Conservation (phyloP, 306 rosid genomes). For the Fagus sylvatica region DNA sequence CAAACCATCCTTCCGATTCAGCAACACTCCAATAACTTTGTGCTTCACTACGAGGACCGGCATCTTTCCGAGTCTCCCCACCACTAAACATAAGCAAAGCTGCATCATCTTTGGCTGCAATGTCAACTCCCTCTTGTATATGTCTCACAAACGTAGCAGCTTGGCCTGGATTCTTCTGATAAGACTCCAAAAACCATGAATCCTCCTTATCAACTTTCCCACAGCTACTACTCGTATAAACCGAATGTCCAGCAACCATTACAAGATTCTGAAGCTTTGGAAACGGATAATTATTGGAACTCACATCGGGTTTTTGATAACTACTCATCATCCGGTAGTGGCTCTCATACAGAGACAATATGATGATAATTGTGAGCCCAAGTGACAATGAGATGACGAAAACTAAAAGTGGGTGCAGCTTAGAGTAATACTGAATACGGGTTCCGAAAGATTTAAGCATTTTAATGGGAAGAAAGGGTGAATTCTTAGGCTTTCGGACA, state of each 20-base stretch:
- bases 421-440: constrained; percentile 56
- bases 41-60: constrained; percentile 95
- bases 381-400: constrained; percentile 48
- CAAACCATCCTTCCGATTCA: constrained; percentile 82
- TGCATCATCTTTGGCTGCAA: constrained; percentile 52
- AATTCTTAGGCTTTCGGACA: constrained; percentile 51
- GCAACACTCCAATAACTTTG: constrained; percentile 98
- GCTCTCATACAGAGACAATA: constrained; percentile 52
- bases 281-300: constrained; percentile 51
- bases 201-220: constrained; percentile 81
- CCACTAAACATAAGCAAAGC: constrained; percentile 89
- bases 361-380: constrained; percentile 47
- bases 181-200: constrained; percentile 91
- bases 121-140: constrained; percentile 60
- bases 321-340: constrained; percentile 24
- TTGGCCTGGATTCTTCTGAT: constrained; percentile 91
- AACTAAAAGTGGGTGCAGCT: constrained; percentile 56
- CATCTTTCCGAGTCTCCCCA: constrained; percentile 83
- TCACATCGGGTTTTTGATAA: constrained; percentile 30
- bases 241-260: constrained; percentile 95
- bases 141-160: constrained; percentile 81
- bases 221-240: constrained; percentile 77
- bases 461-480: constrained; percentile 41
- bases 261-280: constrained; percentile 69
- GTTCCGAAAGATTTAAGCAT: constrained; percentile 66